phyloP scores from a whole-genome alignment of 495 filamentous ascomycete species.

The Tuber indicum region DNA sequence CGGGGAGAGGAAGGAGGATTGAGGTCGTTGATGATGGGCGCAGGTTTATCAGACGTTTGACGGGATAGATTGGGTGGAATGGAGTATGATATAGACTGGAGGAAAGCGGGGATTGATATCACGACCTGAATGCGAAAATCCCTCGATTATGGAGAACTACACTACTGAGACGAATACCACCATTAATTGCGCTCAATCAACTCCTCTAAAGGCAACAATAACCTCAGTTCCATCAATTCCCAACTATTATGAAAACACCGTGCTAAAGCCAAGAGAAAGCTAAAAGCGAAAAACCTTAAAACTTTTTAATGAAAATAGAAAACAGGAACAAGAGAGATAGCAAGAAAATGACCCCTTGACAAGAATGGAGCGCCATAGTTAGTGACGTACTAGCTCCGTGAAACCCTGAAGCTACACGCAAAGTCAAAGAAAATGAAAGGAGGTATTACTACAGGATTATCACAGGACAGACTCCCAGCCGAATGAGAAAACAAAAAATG shows the following conservation, averaged over 20 bases:
- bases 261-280: not conserved
- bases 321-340: not conserved
- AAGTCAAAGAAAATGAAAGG: not conserved
- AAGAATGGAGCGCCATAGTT: not conserved
- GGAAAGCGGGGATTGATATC: not conserved
- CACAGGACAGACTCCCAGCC: not conserved
- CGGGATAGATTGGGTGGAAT: not conserved
- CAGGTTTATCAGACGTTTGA: not conserved
- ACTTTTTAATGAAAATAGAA: not conserved
- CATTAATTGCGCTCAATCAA: not conserved
- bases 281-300: not conserved
- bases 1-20: not conserved
- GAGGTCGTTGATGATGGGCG: not conserved
- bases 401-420: not conserved
- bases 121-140: not conserved
- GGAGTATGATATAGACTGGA: not conserved
- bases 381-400: not conserved
- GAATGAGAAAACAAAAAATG: not conserved
- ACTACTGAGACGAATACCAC: not conserved
- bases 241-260: not conserved
- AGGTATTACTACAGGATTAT: constrained; percentile 1
- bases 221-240: not conserved
- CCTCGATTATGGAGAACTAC: not conserved
- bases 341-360: not conserved
- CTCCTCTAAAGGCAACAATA: not conserved